Evolutionary conservation across 176 grass and related monocot species (phyloP).

Genomic region (Typha latifolia): DNA sequence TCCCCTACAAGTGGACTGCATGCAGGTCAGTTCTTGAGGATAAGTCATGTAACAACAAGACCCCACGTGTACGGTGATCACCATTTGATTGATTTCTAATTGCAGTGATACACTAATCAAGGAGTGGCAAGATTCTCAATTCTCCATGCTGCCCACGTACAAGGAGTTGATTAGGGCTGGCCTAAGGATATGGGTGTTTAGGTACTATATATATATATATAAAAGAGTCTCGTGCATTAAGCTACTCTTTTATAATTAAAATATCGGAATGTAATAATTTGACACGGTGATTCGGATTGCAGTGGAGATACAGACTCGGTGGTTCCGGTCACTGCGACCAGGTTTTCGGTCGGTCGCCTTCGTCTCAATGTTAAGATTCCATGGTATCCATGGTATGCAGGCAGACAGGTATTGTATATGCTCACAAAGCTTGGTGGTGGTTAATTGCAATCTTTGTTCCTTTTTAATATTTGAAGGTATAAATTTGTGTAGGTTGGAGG

Average conservation of each 20-base stretch:
- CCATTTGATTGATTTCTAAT: neutral
- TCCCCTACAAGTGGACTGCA: constrained; percentile 84
- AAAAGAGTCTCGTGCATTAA: too few species aligned
- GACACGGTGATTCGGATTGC: constrained; percentile 8
- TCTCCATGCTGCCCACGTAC: constrained; percentile 82
- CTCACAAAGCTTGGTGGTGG: neutral
- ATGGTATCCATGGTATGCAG: constrained; percentile 96
- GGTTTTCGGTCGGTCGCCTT: constrained; percentile 73
- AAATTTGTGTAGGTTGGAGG: constrained; percentile 53
- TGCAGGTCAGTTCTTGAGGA: constrained; percentile 51
- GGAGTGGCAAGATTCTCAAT: constrained; percentile 60
- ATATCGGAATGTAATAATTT: neutral
- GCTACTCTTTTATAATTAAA: too few species aligned
- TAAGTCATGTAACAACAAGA: too few species aligned
- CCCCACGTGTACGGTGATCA: too few species aligned
- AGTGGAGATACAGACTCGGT: constrained; percentile 94
- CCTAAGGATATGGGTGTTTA: constrained; percentile 81
- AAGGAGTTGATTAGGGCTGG: constrained; percentile 56
- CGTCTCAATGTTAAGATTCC: constrained; percentile 54
- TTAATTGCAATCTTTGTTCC: neutral
- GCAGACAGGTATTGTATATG: constrained; percentile 46
- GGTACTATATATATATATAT: constrained; percentile 19
- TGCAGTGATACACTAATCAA: constrained; percentile 80
- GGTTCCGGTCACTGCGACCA: constrained; percentile 80
- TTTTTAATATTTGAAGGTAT: neutral